phyloP scores from a whole-genome alignment of 345 rosid species.

The Eucalyptus cloeziana region DNA sequence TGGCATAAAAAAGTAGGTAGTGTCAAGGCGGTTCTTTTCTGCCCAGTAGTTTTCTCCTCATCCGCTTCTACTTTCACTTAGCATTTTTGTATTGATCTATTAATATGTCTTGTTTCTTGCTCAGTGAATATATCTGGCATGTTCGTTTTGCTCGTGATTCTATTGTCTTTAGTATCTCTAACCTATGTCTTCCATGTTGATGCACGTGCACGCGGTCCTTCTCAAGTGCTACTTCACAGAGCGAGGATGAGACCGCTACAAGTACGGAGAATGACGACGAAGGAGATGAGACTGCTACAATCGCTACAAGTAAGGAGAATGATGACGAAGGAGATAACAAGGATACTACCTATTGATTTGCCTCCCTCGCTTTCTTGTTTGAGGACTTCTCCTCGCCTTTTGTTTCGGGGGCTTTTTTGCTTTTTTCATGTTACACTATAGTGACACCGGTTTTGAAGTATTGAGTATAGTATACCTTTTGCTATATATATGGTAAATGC shows the following conservation, averaged over 20 bases:
- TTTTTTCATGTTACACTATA: not conserved
- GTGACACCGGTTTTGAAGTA: not conserved
- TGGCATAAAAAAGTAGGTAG: not conserved
- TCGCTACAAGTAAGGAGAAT: not conserved
- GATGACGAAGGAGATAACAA: not conserved
- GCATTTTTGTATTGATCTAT: not conserved
- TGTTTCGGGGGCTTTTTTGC: not conserved
- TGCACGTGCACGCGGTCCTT: not conserved
- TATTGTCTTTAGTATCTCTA: not conserved
- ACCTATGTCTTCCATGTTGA: not conserved
- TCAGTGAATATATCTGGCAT: not conserved
- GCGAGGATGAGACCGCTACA: not conserved
- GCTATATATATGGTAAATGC: not conserved
- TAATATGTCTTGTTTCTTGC: not conserved
- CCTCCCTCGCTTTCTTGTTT: not conserved
- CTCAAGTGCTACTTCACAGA: not conserved
- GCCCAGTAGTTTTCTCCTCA: not conserved
- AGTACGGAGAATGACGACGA: no score
- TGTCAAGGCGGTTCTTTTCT: not conserved
- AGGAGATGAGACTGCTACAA: no score
- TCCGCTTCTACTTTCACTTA: not conserved
- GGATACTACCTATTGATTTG: not conserved
- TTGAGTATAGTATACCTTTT: not conserved
- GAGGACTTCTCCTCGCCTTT: not conserved
- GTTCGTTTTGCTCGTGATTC: not conserved